Evolutionary conservation across 139 green algal genomes (phyloP).

Genomic region (Picochlorum sp.): DNA sequence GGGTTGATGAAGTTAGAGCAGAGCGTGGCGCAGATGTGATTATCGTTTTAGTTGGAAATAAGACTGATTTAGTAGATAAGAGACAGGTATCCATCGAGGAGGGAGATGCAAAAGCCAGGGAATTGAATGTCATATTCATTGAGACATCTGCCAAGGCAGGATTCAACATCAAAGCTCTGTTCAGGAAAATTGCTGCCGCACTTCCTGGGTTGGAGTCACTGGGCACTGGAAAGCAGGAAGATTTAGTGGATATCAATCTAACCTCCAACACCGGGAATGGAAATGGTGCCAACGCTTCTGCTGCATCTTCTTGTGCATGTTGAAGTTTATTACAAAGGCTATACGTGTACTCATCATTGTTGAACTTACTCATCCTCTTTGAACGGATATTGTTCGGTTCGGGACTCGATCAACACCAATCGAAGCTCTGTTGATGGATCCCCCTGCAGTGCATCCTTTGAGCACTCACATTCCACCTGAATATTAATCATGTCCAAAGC

Average conservation of each 20-base stretch:
- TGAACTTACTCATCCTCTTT: slow-evolving; percentile 82
- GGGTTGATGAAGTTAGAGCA: slow-evolving; percentile 94
- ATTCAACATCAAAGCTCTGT: slow-evolving; percentile 99
- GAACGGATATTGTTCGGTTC: slow-evolving; percentile 77
- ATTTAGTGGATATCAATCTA: slow-evolving; percentile 88
- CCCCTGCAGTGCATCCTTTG: slow-evolving; percentile 72
- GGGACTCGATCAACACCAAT: slow-evolving; percentile 51
- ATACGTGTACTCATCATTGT: neutral
- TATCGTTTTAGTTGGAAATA: slow-evolving; percentile 98
- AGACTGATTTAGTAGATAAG: slow-evolving; percentile 97
- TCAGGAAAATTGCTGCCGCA: slow-evolving; percentile 94
- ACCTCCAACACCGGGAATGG: slow-evolving; percentile 35
- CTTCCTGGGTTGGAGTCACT: slow-evolving; percentile 91
- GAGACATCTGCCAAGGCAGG: slow-evolving; percentile 97
- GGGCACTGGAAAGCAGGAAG: slow-evolving; percentile 52
- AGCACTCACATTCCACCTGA: slow-evolving; percentile 66
- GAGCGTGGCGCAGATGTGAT: slow-evolving; percentile 97
- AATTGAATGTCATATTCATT: slow-evolving; percentile 96
- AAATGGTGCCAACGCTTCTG: slow-evolving; percentile 5
- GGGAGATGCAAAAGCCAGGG: slow-evolving; percentile 74
- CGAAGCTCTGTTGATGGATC: slow-evolving; percentile 81
- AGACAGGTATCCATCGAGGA: slow-evolving; percentile 97
- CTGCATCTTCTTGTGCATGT: slow-evolving; percentile 33
- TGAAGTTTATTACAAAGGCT: slow-evolving; percentile 8
- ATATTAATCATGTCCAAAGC: slow-evolving; percentile 89